Conservation (phyloP, 1,284 basidiomycete species). For the Tilletia caries region DNA sequence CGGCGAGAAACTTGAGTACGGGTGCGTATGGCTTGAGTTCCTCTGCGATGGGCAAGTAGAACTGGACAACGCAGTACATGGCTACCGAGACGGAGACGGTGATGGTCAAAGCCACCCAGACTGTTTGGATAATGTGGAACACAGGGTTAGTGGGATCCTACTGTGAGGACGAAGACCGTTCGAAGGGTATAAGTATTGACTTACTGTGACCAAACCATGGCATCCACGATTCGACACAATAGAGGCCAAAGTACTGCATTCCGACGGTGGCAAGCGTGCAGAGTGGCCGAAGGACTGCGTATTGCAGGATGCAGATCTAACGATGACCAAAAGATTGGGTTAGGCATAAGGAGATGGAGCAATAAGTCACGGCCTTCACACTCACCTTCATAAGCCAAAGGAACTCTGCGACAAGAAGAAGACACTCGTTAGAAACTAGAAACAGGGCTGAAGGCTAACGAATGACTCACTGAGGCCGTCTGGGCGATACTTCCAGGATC, state of each 20-base stretch:
- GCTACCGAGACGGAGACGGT: slow-evolving; percentile 72
- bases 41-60: slow-evolving; percentile 65
- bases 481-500: slow-evolving; percentile 66
- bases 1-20: slow-evolving; percentile 64
- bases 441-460: neutral
- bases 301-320: slow-evolving; percentile 70
- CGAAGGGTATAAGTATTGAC: neutral
- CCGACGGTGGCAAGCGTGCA: slow-evolving; percentile 67
- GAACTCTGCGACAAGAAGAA: slow-evolving; percentile 60
- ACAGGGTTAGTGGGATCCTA: neutral
- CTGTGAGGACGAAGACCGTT: too few relatives aligned
- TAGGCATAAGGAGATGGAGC: too few relatives aligned
- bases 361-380: too few relatives aligned
- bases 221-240: slow-evolving; percentile 70
- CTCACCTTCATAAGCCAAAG: slow-evolving; percentile 68
- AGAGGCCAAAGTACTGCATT: slow-evolving; percentile 65
- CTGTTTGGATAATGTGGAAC: neutral
- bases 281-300: slow-evolving; percentile 67
- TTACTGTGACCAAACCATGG: slow-evolving; percentile 64
- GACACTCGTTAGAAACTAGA: slow-evolving; percentile 56
- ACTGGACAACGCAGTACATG: slow-evolving; percentile 73
- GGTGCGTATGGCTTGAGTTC: slow-evolving; percentile 65
- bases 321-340: too few relatives aligned
- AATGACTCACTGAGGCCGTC: slow-evolving; percentile 1
- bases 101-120: slow-evolving; percentile 61